phyloP scores from a whole-genome alignment of 2,329 filamentous ascomycete species.

The Phialophora tarda region DNA sequence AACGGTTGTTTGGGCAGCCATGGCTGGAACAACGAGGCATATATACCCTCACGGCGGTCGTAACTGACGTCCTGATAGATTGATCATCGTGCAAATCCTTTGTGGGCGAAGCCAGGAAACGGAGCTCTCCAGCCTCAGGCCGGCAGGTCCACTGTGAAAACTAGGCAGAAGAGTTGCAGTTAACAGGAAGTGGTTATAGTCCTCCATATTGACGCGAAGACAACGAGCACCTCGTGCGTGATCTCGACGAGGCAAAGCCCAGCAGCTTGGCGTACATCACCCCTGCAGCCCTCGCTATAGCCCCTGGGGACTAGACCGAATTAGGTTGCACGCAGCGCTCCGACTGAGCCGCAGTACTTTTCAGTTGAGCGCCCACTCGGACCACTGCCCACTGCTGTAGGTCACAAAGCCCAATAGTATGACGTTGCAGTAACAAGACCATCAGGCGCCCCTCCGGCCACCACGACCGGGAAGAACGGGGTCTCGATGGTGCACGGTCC shows the following conservation, averaged over 20 bases:
- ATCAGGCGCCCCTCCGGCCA: neutral
- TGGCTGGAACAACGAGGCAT: neutral
- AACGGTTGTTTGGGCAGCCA: neutral
- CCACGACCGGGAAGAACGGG: neutral
- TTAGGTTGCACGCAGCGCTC: neutral
- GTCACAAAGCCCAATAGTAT: neutral
- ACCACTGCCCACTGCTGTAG: neutral
- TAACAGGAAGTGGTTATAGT: neutral
- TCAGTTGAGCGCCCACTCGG: neutral
- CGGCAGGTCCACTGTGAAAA: neutral
- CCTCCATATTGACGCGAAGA: neutral
- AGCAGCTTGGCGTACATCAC: neutral
- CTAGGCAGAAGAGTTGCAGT: neutral
- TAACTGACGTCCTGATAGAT: neutral
- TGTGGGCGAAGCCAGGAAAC: neutral
- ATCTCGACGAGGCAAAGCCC: neutral
- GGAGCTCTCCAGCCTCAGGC: neutral
- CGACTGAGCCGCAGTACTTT: neutral
- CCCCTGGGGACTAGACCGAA: neutral
- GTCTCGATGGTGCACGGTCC: neutral
- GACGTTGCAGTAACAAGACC: neutral
- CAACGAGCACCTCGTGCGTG: neutral
- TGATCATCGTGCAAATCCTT: neutral
- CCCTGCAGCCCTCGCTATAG: neutral
- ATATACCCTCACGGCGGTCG: neutral